Evolutionary conservation across 306 rosid genomes (phyloP).

Genomic region (Vachellia pachyceras): DNA sequence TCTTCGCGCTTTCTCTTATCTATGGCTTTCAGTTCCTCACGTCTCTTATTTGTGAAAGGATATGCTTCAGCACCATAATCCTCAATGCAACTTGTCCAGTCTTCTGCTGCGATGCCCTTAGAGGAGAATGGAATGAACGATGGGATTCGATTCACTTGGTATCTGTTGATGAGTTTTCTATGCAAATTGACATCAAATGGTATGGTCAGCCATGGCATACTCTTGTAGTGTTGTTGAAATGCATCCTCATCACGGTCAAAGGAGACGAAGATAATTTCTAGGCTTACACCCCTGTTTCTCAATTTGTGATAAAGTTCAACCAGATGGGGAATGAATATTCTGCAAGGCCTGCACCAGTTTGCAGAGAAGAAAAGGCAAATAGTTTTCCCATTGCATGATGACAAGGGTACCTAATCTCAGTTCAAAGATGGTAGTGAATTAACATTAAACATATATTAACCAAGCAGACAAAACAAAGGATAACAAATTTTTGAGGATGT

Average conservation of each 20-base stretch:
- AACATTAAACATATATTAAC: constrained; percentile 13
- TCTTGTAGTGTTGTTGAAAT: constrained; percentile 64
- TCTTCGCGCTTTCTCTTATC: constrained; percentile 70
- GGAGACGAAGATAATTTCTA: constrained; percentile 80
- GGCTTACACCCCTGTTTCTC: constrained; percentile 48
- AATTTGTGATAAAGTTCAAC: constrained; percentile 63
- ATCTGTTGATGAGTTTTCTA: constrained; percentile 59
- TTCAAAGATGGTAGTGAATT: constrained; percentile 23
- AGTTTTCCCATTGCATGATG: constrained; percentile 70
- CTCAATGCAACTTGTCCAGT: constrained; percentile 74
- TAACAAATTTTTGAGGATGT: not conserved
- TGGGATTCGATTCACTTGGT: constrained; percentile 69
- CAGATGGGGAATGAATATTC: constrained; percentile 71
- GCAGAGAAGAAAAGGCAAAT: constrained; percentile 84
- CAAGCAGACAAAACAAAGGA: constrained; percentile 35
- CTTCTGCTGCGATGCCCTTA: constrained; percentile 56
- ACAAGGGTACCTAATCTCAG: constrained; percentile 69
- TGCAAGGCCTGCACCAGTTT: constrained; percentile 96
- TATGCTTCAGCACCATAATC: constrained; percentile 88
- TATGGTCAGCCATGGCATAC: constrained; percentile 87
- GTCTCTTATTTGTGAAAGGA: constrained; percentile 84
- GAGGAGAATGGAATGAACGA: constrained; percentile 63
- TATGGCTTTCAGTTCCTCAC: constrained; percentile 61
- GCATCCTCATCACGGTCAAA: constrained; percentile 66
- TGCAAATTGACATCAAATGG: constrained; percentile 66